phyloP scores from a whole-genome alignment of 257 asterid genomes.

The Petrea volubilis region DNA sequence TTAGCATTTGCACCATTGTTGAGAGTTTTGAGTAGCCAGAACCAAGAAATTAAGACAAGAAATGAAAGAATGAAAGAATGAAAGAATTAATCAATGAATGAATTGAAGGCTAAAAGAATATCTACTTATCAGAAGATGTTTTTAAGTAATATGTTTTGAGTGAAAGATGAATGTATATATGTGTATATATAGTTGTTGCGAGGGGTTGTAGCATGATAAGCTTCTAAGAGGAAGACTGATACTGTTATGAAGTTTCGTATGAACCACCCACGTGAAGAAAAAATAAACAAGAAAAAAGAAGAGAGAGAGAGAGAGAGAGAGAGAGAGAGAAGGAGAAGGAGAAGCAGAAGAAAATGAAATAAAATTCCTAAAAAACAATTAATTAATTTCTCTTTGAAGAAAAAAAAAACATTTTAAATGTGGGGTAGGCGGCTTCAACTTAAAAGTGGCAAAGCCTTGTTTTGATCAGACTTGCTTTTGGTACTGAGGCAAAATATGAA shows the following conservation, averaged over 20 bases:
- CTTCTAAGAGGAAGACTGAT: background rate
- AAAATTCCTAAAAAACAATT: too few species aligned
- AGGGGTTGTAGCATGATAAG: background rate
- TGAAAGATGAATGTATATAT: background rate
- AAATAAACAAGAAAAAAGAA: too few species aligned
- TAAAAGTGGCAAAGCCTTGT: background rate
- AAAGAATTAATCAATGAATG: background rate
- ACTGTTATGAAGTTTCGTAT: slow-evolving; percentile 10
- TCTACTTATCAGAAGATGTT: background rate
- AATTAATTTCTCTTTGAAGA: background rate
- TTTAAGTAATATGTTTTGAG: slow-evolving; percentile 6
- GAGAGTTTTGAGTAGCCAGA: background rate
- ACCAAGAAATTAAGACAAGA: background rate
- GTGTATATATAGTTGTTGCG: slow-evolving; percentile 11
- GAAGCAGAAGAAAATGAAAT: background rate
- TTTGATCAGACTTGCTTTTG: slow-evolving; percentile 4
- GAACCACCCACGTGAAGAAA: background rate
- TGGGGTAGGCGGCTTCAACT: slow-evolving; percentile 15
- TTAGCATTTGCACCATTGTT: slow-evolving; percentile 29
- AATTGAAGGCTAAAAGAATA: slow-evolving; percentile 1
- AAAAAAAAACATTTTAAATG: slow-evolving; percentile 9
- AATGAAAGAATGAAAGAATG: background rate
- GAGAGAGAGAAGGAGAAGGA: background rate
- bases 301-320: too few species aligned
- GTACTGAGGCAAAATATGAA: slow-evolving; percentile 6